Percentiles rank a stretch among this genome's conserved stretches.
Evolutionary conservation across 2,329 filamentous ascomycete species (phyloP).

Genomic region (Aspergillus terreus): DNA sequence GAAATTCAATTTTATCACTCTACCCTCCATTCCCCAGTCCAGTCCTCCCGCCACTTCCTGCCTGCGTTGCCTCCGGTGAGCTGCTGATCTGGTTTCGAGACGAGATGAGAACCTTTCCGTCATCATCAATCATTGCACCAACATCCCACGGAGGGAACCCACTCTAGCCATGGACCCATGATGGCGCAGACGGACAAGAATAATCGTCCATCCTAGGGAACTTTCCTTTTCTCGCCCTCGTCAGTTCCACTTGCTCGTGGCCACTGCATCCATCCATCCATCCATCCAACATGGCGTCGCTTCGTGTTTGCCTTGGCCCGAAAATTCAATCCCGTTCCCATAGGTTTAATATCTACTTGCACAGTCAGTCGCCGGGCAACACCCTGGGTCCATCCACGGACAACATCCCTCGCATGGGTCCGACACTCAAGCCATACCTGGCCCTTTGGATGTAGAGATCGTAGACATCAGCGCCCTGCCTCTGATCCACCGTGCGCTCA

Average conservation of each 20-base stretch:
- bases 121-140: not conserved
- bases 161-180: slow-evolving; percentile 6
- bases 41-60: not conserved
- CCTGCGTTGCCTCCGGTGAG: not conserved
- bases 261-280: not conserved
- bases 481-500: too few species aligned
- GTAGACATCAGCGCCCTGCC: too few species aligned
- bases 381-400: not conserved
- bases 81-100: slow-evolving; percentile 8
- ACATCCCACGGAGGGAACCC: not conserved
- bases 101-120: slow-evolving; percentile 1
- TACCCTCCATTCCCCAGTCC: not conserved
- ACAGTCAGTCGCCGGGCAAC: not conserved
- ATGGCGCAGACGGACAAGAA: not conserved
- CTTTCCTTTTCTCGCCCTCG: too few species aligned
- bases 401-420: too few species aligned
- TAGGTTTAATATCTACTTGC: not conserved
- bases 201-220: too few species aligned
- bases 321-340: not conserved
- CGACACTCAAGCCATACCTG: too few species aligned
- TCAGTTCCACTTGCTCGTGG: not conserved
- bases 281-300: not conserved
- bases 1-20: not conserved
- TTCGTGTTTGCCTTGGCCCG: not conserved
- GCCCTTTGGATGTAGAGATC: too few species aligned